Conservation (phyloP, 176 grass and related monocot species). For the Bothriochloa decipiens region DNA sequence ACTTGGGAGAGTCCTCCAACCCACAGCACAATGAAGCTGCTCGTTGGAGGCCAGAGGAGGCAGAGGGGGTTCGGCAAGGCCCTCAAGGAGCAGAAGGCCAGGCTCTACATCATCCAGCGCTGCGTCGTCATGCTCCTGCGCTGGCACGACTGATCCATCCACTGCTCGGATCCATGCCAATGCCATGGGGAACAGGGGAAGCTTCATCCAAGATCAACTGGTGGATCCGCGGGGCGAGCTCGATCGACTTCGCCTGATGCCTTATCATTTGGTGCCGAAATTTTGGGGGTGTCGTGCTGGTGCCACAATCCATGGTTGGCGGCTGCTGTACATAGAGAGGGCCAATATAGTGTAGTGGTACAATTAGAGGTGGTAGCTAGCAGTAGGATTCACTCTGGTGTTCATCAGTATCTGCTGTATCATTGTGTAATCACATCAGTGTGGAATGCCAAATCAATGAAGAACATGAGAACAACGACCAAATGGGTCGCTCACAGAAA, state of each 20-base stretch:
- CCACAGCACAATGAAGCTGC: slow-evolving; percentile 50
- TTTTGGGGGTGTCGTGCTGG: slow-evolving; percentile 14
- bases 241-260: neutral
- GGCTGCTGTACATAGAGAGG: slow-evolving; percentile 47
- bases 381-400: slow-evolving; percentile 10
- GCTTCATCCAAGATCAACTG: neutral
- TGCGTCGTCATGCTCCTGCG: slow-evolving; percentile 64
- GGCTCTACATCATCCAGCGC: slow-evolving; percentile 65
- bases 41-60: slow-evolving; percentile 46
- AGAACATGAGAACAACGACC: neutral
- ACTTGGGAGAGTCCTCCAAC: neutral
- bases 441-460: slow-evolving; percentile 33
- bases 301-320: slow-evolving; percentile 32
- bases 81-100: slow-evolving; percentile 51
- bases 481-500: neutral
- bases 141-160: slow-evolving; percentile 39
- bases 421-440: slow-evolving; percentile 34
- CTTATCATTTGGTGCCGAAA: neutral
- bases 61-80: slow-evolving; percentile 46
- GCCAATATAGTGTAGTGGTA: neutral
- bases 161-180: neutral
- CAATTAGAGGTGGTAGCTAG: slow-evolving; percentile 23
- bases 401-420: neutral
- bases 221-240: neutral
- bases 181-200: no score